phyloP scores from a whole-genome alignment of 192 early-diverging fungal genomes.

The Paraglomus brasilianum region DNA sequence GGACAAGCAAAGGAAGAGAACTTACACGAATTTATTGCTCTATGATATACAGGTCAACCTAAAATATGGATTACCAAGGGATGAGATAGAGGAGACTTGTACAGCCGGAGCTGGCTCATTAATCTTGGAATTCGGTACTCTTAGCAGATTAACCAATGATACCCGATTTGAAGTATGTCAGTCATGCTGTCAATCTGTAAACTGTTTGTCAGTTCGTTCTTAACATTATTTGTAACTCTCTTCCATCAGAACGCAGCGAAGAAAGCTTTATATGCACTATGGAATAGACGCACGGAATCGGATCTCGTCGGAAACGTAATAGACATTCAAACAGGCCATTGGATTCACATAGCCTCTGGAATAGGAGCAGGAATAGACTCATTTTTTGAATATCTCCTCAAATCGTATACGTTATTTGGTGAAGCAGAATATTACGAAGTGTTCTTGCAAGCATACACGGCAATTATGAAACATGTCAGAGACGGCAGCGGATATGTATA shows the following conservation, averaged over 20 bases:
- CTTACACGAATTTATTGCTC: not conserved
- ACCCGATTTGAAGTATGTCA: slow-evolving; percentile 67
- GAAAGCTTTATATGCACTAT: slow-evolving; percentile 71
- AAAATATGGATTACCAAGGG: slow-evolving; percentile 61
- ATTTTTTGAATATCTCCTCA: slow-evolving; percentile 90
- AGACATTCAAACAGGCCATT: slow-evolving; percentile 65
- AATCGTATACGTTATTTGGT: slow-evolving; percentile 86
- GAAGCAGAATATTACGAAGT: slow-evolving; percentile 71
- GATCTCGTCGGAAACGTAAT: slow-evolving; percentile 86
- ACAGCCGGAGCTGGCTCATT: slow-evolving; percentile 90
- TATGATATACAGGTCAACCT: slow-evolving; percentile 58
- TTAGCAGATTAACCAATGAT: slow-evolving; percentile 83
- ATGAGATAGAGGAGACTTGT: slow-evolving; percentile 75
- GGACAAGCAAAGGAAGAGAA: not conserved
- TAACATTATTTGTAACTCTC: not conserved
- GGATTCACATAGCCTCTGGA: slow-evolving; percentile 69
- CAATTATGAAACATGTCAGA: slow-evolving; percentile 60
- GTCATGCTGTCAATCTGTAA: not conserved
- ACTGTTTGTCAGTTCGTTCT: slow-evolving; percentile 11
- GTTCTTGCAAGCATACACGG: slow-evolving; percentile 74
- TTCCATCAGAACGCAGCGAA: slow-evolving; percentile 52
- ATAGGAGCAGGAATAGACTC: slow-evolving; percentile 93
- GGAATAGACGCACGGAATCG: slow-evolving; percentile 70
- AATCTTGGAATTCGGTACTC: slow-evolving; percentile 87
- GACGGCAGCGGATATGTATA: slow-evolving; percentile 79